These are phyloP conservation scores for Manihot esculenta DNA, from an alignment of 441 rosid genomes.

Conservation along the genomic window DNA sequence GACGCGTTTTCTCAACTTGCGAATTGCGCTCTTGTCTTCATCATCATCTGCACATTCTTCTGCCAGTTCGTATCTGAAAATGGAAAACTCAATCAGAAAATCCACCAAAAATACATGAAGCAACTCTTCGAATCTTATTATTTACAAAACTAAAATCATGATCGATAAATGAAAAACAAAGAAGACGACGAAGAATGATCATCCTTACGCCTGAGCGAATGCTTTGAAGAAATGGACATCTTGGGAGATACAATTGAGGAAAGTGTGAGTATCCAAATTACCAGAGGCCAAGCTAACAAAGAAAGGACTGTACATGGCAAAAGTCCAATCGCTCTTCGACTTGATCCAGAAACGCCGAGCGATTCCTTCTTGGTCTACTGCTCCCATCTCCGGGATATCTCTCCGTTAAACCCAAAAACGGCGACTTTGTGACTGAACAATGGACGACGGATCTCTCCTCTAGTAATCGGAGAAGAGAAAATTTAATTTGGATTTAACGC, in stretches of 20 bases:
- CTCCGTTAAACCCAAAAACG: not conserved
- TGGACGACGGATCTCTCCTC: too few species aligned
- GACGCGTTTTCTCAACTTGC: slow-evolving; percentile 49
- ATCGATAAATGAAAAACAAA: not conserved
- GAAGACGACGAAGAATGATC: too few species aligned
- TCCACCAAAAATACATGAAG: not conserved
- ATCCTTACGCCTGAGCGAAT: slow-evolving; percentile 40
- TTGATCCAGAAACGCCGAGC: slow-evolving; percentile 40
- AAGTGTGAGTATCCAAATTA: slow-evolving; percentile 23
- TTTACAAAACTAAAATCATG: not conserved
- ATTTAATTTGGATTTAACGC: not conserved
- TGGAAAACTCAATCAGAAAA: not conserved
- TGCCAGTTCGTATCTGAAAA: slow-evolving; percentile 52
- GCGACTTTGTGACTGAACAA: not conserved
- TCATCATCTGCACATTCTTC: slow-evolving; percentile 68
- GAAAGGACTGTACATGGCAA: slow-evolving; percentile 43
- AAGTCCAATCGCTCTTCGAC: slow-evolving; percentile 29
- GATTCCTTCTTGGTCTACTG: slow-evolving; percentile 34
- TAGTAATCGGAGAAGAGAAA: too few species aligned
- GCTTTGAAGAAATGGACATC: slow-evolving; percentile 39
- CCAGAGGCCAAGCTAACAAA: slow-evolving; percentile 43
- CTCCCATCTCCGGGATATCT: slow-evolving; percentile 19
- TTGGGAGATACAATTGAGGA: slow-evolving; percentile 32
- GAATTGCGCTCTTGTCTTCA: slow-evolving; percentile 45
- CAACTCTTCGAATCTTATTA: not conserved